Percentiles rank a stretch among this genome's conserved stretches.
These are phyloP conservation scores for Amanita rubescens DNA, from an alignment of 768 basidiomycete genomes.

Conservation along the genomic window DNA sequence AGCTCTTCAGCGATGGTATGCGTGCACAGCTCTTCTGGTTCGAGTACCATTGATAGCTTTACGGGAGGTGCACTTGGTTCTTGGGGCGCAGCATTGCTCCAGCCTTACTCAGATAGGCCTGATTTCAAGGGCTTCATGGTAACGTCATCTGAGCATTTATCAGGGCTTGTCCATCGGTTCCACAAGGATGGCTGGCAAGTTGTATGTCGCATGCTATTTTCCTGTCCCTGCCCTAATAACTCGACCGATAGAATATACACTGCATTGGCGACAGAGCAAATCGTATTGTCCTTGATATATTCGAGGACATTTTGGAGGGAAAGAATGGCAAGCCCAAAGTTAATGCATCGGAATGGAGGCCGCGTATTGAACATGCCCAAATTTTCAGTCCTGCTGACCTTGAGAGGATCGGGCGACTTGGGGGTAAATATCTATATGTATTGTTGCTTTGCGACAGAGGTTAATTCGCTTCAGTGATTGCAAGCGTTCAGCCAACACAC, in stretches of 20 bases:
- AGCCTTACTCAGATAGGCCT: conserved; percentile 80
- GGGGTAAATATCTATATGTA: conserved; percentile 45
- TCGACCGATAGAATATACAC: conserved; percentile 65
- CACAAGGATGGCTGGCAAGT: conserved; percentile 79
- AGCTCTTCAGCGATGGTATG: conserved; percentile 70
- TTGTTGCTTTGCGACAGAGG: background rate
- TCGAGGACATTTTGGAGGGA: conserved; percentile 51
- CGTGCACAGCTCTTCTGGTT: background rate
- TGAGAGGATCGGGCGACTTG: conserved; percentile 58
- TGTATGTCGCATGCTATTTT: conserved; percentile 36
- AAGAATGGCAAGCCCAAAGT: conserved; percentile 14
- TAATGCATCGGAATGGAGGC: conserved; percentile 46
- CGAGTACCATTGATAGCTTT: background rate
- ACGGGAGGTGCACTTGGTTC: conserved; percentile 72
- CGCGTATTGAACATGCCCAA: conserved; percentile 91
- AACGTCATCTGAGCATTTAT: conserved; percentile 43
- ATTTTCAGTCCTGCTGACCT: conserved; percentile 72
- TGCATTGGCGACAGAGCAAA: conserved; percentile 90
- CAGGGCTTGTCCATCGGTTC: conserved; percentile 49
- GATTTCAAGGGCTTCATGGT: conserved; percentile 66
- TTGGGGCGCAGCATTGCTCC: conserved; percentile 83
- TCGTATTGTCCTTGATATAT: conserved; percentile 73
- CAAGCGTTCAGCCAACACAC: conserved; percentile 91
- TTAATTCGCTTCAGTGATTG: conserved; percentile 53
- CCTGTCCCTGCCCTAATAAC: background rate